phyloP scores from a whole-genome alignment of 2,329 filamentous ascomycete genomes.

The Cryphonectria nitschkei region DNA sequence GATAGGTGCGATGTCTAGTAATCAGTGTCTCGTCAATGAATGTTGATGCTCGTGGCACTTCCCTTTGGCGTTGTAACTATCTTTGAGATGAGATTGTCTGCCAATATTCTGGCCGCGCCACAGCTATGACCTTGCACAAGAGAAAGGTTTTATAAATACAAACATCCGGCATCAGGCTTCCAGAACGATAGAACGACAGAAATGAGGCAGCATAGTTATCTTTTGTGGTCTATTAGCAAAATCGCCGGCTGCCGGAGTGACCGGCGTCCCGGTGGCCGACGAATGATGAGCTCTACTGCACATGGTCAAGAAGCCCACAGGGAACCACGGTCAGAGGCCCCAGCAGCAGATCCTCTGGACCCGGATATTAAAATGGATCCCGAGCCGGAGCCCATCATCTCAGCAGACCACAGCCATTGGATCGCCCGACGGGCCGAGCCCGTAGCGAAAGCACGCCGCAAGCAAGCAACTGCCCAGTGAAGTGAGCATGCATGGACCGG shows the following conservation, averaged over 20 bases:
- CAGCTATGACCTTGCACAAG: not conserved
- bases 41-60: not conserved
- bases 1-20: not conserved
- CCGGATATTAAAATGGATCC: conserved; percentile 2
- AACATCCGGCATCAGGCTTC: not conserved
- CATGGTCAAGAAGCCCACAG: not conserved
- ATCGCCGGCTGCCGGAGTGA: not conserved
- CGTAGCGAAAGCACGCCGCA: not conserved
- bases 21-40: not conserved
- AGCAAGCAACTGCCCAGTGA: not conserved
- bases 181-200: not conserved
- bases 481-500: not conserved
- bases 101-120: not conserved
- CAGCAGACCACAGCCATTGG: not conserved
- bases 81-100: not conserved
- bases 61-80: not conserved
- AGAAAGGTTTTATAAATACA: not conserved
- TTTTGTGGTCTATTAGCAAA: not conserved
- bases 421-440: not conserved
- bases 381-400: not conserved
- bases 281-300: not conserved
- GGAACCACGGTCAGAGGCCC: not conserved
- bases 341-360: not conserved
- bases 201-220: not conserved
- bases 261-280: not conserved